Percentiles rank a stretch among this genome's conserved stretches.
Evolutionary conservation across 768 basidiomycete genomes (phyloP).

Genomic region (Mycena epipterygia): DNA sequence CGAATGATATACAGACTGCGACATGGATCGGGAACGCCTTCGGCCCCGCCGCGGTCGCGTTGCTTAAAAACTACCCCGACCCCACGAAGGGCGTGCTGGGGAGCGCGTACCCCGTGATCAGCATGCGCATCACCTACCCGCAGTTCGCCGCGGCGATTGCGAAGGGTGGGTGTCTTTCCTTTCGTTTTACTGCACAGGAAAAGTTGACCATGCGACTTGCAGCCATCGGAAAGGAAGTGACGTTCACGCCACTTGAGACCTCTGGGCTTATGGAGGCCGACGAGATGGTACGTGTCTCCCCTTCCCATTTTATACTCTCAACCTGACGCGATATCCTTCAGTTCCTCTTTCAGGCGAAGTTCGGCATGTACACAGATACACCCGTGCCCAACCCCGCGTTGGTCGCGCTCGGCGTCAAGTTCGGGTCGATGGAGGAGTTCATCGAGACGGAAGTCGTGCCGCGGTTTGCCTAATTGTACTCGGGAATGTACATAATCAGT

Average conservation of each 20-base stretch:
- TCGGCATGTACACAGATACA: conserved; percentile 13
- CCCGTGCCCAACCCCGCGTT: conserved; percentile 29
- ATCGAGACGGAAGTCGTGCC: conserved; percentile 21
- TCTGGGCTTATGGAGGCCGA: conserved; percentile 31
- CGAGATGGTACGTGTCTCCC: conserved; percentile 32
- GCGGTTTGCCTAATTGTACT: conserved; percentile 2
- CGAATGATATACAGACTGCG: conserved; percentile 11
- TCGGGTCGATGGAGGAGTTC: conserved; percentile 35
- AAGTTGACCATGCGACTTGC: no score
- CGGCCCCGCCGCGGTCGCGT: conserved; percentile 26
- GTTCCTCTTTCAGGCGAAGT: conserved; percentile 26
- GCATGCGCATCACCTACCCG: conserved; percentile 30
- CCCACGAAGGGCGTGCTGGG: conserved; percentile 23
- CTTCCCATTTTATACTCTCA: no score
- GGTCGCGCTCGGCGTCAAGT: conserved; percentile 33
- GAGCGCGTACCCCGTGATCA: conserved; percentile 28
- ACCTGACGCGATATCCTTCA: neutral
- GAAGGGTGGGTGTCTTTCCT: conserved; percentile 34
- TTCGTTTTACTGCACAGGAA: neutral
- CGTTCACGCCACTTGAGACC: conserved; percentile 14
- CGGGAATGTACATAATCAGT: no score
- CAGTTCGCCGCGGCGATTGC: conserved; percentile 31
- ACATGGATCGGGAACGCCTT: conserved; percentile 36
- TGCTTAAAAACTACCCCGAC: conserved; percentile 31
- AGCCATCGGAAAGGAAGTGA: conserved; percentile 34